Conservation (phyloP, 1,139 yeast genomes). For the Yamadazyma sp. region DNA sequence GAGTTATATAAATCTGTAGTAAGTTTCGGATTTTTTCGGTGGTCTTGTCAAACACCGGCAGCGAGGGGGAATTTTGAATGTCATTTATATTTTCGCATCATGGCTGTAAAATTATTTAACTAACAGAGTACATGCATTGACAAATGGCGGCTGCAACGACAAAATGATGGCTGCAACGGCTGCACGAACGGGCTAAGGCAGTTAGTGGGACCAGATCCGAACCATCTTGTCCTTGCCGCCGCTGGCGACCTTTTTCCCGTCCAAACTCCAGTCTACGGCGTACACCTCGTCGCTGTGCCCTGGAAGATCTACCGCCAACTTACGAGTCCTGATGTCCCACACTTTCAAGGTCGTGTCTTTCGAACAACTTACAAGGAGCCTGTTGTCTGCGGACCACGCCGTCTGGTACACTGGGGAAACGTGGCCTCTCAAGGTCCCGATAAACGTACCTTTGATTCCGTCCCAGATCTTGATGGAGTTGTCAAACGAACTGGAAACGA, state of each 20-base stretch:
- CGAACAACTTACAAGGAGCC: constrained; percentile 88
- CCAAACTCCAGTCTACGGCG: constrained; percentile 98
- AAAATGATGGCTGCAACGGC: no score
- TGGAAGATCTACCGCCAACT: constrained; percentile 84
- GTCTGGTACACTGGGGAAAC: constrained; percentile 98
- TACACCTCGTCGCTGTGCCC: constrained; percentile 96
- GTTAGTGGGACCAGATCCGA: constrained; percentile 82
- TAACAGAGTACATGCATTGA: neutral
- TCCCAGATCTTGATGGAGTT: constrained; percentile 96
- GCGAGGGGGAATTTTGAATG: constrained; percentile 1
- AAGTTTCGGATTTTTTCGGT: neutral
- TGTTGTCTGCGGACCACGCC: constrained; percentile 97
- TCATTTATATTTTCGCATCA: neutral
- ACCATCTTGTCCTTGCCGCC: constrained; percentile 97
- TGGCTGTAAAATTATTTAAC: neutral
- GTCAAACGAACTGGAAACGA: constrained; percentile 94
- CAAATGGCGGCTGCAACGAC: no score
- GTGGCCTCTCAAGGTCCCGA: constrained; percentile 92
- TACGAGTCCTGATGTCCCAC: constrained; percentile 90
- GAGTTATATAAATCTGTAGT: neutral
- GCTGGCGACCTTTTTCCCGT: constrained; percentile 88
- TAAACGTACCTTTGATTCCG: constrained; percentile 86
- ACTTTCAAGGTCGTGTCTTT: constrained; percentile 96
- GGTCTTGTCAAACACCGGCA: neutral
- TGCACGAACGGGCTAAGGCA: neutral